phyloP scores from a whole-genome alignment of 345 rosid species.

The Geranium brycei region DNA sequence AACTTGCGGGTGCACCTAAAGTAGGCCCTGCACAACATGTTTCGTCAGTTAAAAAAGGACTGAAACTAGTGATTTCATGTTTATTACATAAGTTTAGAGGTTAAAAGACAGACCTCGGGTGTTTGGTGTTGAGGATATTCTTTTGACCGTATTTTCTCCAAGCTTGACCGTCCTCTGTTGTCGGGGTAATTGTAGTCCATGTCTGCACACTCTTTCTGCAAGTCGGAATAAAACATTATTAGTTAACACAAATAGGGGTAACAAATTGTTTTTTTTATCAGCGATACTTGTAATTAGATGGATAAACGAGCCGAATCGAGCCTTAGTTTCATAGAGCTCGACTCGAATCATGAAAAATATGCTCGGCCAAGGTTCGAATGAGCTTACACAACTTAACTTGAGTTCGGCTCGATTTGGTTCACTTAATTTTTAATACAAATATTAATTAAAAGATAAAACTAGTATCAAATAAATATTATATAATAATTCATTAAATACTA shows the following conservation, averaged over 20 bases:
- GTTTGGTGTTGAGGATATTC: conserved; percentile 44
- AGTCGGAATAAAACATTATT: background rate
- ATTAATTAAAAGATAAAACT: too few relatives aligned
- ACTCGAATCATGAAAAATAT: too few relatives aligned
- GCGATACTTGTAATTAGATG: too few relatives aligned
- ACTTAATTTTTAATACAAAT: too few relatives aligned
- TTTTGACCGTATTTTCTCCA: conserved; percentile 98
- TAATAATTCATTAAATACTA: too few relatives aligned
- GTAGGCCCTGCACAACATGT: conserved; percentile 54
- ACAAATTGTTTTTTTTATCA: too few relatives aligned
- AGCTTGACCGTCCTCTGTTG: conserved; percentile 36
- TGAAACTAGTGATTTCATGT: too few relatives aligned
- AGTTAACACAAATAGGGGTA: background rate
- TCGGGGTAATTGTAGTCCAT: conserved; percentile 21
- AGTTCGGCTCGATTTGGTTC: too few relatives aligned
- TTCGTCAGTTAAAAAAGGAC: background rate
- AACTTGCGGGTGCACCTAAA: conserved; percentile 69
- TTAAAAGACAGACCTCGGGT: conserved; percentile 43
- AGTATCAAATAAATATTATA: too few relatives aligned
- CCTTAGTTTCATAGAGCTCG: too few relatives aligned
- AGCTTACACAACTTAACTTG: too few relatives aligned
- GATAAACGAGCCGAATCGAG: background rate
- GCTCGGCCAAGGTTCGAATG: too few relatives aligned
- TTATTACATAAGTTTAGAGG: background rate
- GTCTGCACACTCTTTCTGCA: conserved; percentile 41